phyloP scores from a whole-genome alignment of 805 yeast species.

The Phaffomyces thermotolerans region DNA sequence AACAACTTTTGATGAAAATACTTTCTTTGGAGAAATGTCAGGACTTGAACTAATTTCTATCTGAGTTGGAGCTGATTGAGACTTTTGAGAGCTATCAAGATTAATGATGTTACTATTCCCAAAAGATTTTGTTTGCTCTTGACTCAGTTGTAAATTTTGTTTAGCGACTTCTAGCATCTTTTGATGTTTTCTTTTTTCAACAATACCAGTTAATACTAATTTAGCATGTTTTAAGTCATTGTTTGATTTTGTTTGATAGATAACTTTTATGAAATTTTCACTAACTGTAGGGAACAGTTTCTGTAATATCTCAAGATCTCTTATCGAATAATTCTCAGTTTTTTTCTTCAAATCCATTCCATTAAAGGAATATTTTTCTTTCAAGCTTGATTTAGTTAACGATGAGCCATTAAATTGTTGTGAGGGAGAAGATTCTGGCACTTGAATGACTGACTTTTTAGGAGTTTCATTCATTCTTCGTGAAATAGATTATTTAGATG shows the following conservation, averaged over 20 bases:
- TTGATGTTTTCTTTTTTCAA: constrained; percentile 23
- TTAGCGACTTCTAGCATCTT: constrained; percentile 10
- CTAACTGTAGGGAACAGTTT: constrained; percentile 28
- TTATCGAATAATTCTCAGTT: constrained; percentile 9
- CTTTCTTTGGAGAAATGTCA: constrained; percentile 20
- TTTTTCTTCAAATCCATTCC: constrained; percentile 19
- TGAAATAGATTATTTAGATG: too few relatives aligned
- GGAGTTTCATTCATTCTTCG: constrained; percentile 1
- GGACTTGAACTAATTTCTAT: constrained; percentile 23
- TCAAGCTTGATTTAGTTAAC: constrained; percentile 17
- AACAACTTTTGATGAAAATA: constrained; percentile 28
- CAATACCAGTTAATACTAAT: constrained; percentile 24
- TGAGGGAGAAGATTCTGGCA: constrained; percentile 44
- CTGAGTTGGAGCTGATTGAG: not conserved
- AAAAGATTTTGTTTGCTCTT: not conserved
- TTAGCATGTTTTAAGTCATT: constrained; percentile 29
- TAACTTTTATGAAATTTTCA: constrained; percentile 29
- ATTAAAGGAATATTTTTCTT: constrained; percentile 38
- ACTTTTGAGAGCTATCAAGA: not conserved
- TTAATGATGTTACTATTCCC: not conserved
- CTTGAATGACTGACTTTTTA: constrained; percentile 32
- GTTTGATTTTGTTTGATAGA: constrained; percentile 30
- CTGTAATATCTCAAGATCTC: constrained; percentile 19
- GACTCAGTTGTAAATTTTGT: not conserved
- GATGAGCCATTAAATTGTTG: constrained; percentile 1